Conservation (phyloP, 176 grass and related monocot species). For the Oryza coarctata region DNA sequence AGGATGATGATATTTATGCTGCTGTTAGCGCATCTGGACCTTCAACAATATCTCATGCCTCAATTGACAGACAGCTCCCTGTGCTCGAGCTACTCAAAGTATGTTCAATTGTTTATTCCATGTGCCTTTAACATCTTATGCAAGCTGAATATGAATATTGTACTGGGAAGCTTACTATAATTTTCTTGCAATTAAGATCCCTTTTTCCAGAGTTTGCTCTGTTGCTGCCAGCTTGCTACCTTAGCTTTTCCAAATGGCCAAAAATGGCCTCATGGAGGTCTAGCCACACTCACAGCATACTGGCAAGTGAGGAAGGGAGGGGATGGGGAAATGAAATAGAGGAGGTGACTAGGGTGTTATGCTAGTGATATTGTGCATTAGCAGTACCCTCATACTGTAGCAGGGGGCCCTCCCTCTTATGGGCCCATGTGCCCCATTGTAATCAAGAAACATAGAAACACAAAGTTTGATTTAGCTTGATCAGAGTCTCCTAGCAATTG, state of each 20-base stretch:
- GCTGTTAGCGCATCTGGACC: conserved; percentile 43
- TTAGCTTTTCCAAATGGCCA: background rate
- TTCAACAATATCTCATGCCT: conserved; percentile 31
- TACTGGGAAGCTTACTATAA: background rate
- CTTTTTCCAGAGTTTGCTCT: background rate
- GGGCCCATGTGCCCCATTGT: too few species aligned
- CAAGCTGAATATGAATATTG: background rate
- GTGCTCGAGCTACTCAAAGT: conserved; percentile 91
- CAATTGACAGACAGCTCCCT: conserved; percentile 64
- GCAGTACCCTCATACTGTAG: too few species aligned
- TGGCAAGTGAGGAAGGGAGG: background rate
- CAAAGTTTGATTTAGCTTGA: background rate
- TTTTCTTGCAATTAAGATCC: background rate
- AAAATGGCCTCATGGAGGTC: background rate
- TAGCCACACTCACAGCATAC: background rate
- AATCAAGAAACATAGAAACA: background rate
- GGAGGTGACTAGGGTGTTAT: background rate
- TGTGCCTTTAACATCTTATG: conserved; percentile 21
- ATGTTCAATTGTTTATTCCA: conserved; percentile 34
- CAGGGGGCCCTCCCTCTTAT: too few species aligned
- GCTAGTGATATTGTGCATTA: background rate
- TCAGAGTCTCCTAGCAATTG: background rate
- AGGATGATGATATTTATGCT: conserved; percentile 64
- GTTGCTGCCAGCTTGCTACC: background rate
- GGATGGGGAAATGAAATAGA: background rate